Conservation (phyloP, 2,329 filamentous ascomycete genomes). For the Diaporthe sp. region DNA sequence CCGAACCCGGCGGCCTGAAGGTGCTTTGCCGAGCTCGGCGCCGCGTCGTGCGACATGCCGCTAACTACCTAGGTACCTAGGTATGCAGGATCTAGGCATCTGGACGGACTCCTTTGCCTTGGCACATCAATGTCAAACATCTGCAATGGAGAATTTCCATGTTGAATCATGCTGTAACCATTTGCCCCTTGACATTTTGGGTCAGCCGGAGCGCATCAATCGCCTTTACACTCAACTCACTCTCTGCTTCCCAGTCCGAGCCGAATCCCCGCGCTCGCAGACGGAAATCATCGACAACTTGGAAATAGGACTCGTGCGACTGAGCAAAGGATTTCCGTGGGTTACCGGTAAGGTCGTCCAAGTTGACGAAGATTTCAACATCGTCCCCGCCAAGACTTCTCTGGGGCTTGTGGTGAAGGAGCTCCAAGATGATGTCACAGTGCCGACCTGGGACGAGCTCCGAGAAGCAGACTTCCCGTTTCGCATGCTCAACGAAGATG, state of each 20-base stretch:
- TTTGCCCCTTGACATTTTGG: slow-evolving; percentile 56
- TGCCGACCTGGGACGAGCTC: slow-evolving; percentile 56
- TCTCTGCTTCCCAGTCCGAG: slow-evolving; percentile 54
- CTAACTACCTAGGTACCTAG: too few relatives aligned
- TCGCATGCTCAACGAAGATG: slow-evolving; percentile 61
- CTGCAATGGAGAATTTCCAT: not conserved
- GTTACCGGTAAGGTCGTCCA: slow-evolving; percentile 60
- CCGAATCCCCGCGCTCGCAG: slow-evolving; percentile 42
- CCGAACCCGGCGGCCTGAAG: too few relatives aligned
- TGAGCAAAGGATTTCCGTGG: slow-evolving; percentile 61
- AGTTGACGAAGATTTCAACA: slow-evolving; percentile 54
- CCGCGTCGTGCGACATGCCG: too few relatives aligned
- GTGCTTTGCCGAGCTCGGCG: too few relatives aligned
- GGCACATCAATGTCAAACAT: too few relatives aligned
- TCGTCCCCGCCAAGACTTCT: slow-evolving; percentile 50
- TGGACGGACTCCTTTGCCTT: too few relatives aligned
- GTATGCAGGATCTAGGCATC: too few relatives aligned
- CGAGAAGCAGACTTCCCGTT: slow-evolving; percentile 58
- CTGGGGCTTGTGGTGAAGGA: slow-evolving; percentile 59
- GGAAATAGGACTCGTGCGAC: slow-evolving; percentile 53
- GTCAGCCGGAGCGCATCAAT: slow-evolving; percentile 55
- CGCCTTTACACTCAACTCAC: slow-evolving; percentile 62
- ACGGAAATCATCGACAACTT: slow-evolving; percentile 50
- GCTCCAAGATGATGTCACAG: slow-evolving; percentile 51
- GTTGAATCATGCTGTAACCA: not conserved